phyloP scores from a whole-genome alignment of 768 basidiomycete species.

The Strobilomyces confusus region DNA sequence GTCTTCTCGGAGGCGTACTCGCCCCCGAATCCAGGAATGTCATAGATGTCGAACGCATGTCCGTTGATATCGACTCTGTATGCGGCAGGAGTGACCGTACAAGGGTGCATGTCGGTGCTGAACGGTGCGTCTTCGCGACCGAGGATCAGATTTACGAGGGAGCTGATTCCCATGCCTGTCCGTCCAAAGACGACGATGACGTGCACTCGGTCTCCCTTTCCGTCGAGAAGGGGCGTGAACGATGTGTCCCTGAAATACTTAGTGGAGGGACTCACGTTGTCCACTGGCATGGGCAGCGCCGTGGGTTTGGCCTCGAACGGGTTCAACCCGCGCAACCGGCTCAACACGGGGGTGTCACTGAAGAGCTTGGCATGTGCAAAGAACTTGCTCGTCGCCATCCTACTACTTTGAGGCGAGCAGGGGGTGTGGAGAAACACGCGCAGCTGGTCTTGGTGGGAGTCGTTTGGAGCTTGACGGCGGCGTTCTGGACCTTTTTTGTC shows the following conservation, averaged over 20 bases:
- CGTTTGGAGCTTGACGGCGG: conserved; percentile 18
- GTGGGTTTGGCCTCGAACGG: conserved; percentile 21
- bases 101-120: conserved; percentile 31
- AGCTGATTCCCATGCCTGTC: conserved; percentile 32
- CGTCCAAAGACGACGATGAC: conserved; percentile 32
- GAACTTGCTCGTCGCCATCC: conserved; percentile 25
- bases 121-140: conserved; percentile 32
- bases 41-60: conserved; percentile 30
- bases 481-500: conserved; percentile 11
- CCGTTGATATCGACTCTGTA: conserved; percentile 30
- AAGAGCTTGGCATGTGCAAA: conserved; percentile 19
- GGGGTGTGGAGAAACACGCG: conserved; percentile 5
- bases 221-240: neutral
- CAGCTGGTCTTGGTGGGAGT: conserved; percentile 11
- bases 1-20: conserved; percentile 21
- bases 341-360: conserved; percentile 20
- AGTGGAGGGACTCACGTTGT: conserved; percentile 20
- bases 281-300: conserved; percentile 28
- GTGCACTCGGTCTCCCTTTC: conserved; percentile 29
- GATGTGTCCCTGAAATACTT: neutral
- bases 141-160: conserved; percentile 30
- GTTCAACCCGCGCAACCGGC: conserved; percentile 23
- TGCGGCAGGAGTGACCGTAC: conserved; percentile 20
- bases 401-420: neutral
- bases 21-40: conserved; percentile 27